phyloP scores from a whole-genome alignment of 805 yeast genomes.

The Saccharomyces kudriavzevii region DNA sequence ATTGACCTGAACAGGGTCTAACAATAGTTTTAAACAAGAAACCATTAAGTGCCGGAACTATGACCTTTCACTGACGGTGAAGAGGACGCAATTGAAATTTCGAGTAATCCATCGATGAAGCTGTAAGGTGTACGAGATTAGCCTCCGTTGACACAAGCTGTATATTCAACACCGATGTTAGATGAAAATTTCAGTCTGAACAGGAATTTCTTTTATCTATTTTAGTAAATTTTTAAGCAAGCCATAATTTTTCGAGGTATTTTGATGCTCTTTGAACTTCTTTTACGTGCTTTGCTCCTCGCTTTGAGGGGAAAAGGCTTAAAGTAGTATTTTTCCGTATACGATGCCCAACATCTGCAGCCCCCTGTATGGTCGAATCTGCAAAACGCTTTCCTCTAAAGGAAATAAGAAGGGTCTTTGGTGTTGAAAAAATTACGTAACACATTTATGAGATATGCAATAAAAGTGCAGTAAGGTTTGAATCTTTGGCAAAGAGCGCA shows the following conservation, averaged over 20 bases:
- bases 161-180: no score
- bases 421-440: neutral
- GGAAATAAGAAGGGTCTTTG: neutral
- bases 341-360: neutral
- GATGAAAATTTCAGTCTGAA: neutral
- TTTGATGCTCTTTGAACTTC: neutral
- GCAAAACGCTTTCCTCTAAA: neutral
- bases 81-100: no score
- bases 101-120: no score
- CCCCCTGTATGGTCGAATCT: neutral
- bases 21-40: neutral
- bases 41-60: no score
- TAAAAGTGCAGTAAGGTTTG: neutral
- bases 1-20: neutral
- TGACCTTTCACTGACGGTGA: neutral
- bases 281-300: neutral
- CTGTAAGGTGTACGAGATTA: no score
- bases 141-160: no score
- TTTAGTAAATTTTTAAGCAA: neutral
- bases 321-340: neutral
- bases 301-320: neutral
- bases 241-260: neutral
- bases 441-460: neutral
- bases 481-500: neutral
- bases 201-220: neutral